Evolutionary conservation across 768 basidiomycete genomes (phyloP).

Genomic region (Exsudoporus frostii): DNA sequence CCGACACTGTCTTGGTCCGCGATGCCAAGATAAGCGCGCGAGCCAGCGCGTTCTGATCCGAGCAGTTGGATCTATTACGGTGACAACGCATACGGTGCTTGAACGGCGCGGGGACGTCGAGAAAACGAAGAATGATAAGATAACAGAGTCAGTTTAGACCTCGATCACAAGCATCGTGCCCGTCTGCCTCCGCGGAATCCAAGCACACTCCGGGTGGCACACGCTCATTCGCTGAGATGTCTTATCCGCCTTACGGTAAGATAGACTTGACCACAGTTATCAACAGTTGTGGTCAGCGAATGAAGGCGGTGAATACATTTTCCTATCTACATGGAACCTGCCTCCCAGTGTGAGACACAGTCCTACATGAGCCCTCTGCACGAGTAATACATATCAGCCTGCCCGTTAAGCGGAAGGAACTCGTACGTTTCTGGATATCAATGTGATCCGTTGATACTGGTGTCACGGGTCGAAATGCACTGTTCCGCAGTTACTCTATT

Average conservation of each 20-base stretch:
- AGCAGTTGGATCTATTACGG: neutral
- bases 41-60: slow-evolving; percentile 4
- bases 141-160: slow-evolving; percentile 13
- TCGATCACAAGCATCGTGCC: slow-evolving; percentile 8
- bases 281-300: neutral
- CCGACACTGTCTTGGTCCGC: neutral
- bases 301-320: neutral
- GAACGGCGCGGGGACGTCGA: slow-evolving; percentile 18
- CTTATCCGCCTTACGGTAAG: slow-evolving; percentile 6
- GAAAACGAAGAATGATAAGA: slow-evolving; percentile 23
- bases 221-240: neutral
- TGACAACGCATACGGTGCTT: slow-evolving; percentile 13
- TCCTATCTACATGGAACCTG: slow-evolving; percentile 6
- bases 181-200: slow-evolving; percentile 23
- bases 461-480: neutral
- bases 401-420: neutral
- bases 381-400: neutral
- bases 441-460: slow-evolving; percentile 18
- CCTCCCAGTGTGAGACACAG: neutral
- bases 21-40: neutral
- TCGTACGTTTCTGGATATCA: slow-evolving; percentile 1
- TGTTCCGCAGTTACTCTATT: neutral
- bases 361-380: neutral
- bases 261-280: slow-evolving; percentile 1
- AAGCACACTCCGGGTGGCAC: neutral